Conservation (phyloP, 495 filamentous ascomycete genomes). For the Aspergillus steynii region DNA sequence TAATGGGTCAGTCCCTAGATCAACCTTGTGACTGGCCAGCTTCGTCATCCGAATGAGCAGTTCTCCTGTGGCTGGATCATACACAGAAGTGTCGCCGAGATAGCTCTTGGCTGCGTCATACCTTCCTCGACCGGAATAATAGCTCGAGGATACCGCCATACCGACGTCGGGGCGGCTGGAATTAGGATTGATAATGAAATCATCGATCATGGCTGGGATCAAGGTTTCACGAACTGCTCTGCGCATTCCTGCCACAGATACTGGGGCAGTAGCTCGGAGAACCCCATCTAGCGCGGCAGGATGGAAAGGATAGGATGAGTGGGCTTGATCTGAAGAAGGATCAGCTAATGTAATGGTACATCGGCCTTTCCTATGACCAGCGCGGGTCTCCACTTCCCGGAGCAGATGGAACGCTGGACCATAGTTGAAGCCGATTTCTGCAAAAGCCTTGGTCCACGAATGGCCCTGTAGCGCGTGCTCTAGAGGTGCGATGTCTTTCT, state of each 20-base stretch:
- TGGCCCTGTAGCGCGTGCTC: background rate
- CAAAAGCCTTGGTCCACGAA: constrained; percentile 5
- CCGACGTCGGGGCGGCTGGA: background rate
- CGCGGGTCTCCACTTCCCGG: constrained; percentile 1
- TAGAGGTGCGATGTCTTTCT: background rate
- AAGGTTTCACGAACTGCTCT: background rate
- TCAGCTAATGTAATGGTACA: constrained; percentile 1
- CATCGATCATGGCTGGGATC: constrained; percentile 7
- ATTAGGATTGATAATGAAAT: constrained; percentile 13
- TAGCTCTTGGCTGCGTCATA: constrained; percentile 3
- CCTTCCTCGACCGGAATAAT: constrained; percentile 2
- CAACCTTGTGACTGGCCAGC: constrained; percentile 1
- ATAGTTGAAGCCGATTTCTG: constrained; percentile 5
- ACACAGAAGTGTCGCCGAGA: constrained; percentile 4
- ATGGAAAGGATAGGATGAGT: constrained; percentile 4
- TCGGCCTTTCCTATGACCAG: background rate
- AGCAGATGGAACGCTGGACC: constrained; percentile 3
- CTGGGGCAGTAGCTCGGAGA: background rate
- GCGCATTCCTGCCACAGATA: background rate
- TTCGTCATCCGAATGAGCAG: constrained; percentile 9
- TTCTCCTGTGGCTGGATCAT: constrained; percentile 10
- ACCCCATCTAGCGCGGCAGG: constrained; percentile 6
- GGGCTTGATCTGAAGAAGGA: constrained; percentile 3
- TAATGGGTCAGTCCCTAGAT: constrained; percentile 1
- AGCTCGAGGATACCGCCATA: constrained; percentile 3